Conservation (phyloP, 441 rosid genomes). For the Arabidopsis hybrid region DNA sequence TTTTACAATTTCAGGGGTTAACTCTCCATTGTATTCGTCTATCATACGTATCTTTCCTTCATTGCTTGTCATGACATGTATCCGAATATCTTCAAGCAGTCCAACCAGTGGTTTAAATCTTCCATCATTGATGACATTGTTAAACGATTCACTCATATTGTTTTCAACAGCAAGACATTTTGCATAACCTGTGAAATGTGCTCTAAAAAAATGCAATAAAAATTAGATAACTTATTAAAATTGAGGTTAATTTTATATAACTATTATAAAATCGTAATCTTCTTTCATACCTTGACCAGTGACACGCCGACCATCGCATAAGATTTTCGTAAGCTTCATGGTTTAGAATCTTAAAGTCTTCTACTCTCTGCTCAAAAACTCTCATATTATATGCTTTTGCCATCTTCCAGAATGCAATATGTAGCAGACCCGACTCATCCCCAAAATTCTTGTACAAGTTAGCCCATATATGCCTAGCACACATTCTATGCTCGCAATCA, state of each 20-base stretch:
- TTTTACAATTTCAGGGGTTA: not conserved
- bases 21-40: not conserved
- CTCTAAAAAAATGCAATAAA: not conserved
- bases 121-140: constrained; percentile 4
- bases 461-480: constrained; percentile 5
- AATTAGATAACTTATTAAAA: too few species aligned
- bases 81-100: not conserved
- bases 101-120: not conserved
- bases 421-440: not conserved
- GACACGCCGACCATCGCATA: not conserved
- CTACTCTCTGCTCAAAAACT: constrained; percentile 8
- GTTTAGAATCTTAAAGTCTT: constrained; percentile 7
- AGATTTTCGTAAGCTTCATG: not conserved
- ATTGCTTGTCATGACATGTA: constrained; percentile 8
- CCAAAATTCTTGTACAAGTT: not conserved
- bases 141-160: constrained; percentile 23
- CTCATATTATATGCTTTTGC: constrained; percentile 6
- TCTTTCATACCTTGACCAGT: not conserved
- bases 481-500: constrained; percentile 15
- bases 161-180: constrained; percentile 14
- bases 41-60: not conserved
- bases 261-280: too few species aligned
- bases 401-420: constrained; percentile 18
- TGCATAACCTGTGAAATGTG: not conserved
- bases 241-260: not conserved